Evolutionary conservation across 2,329 filamentous ascomycete genomes (phyloP).

Genomic region (Fusarium praegraminearum): DNA sequence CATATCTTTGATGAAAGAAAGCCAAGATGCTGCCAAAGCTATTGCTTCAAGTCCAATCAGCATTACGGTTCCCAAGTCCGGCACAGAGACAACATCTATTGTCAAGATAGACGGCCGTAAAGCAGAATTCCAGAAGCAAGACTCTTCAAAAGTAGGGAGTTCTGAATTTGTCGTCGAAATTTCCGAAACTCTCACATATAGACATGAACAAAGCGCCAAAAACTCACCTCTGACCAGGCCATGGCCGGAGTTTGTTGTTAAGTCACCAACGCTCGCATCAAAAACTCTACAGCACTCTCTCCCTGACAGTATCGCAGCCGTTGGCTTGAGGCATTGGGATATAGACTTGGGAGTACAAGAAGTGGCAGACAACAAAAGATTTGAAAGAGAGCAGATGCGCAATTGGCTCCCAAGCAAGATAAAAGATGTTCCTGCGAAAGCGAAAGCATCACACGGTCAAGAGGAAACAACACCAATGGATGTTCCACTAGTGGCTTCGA

Average conservation of each 20-base stretch:
- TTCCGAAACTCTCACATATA: slow-evolving; percentile 54
- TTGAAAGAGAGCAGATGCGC: slow-evolving; percentile 30
- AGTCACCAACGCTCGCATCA: slow-evolving; percentile 53
- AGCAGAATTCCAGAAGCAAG: slow-evolving; percentile 4
- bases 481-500: not conserved
- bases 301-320: slow-evolving; percentile 53
- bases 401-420: slow-evolving; percentile 38
- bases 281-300: slow-evolving; percentile 55
- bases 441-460: not conserved
- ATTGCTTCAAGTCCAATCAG: slow-evolving; percentile 60
- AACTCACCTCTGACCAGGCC: slow-evolving; percentile 54
- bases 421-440: not conserved
- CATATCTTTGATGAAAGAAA: slow-evolving; percentile 60
- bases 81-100: slow-evolving; percentile 48
- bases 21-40: slow-evolving; percentile 56
- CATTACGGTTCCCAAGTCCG: slow-evolving; percentile 56
- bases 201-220: slow-evolving; percentile 54
- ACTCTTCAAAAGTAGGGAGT: slow-evolving; percentile 18
- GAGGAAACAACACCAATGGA: not conserved
- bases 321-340: slow-evolving; percentile 60
- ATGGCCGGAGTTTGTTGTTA: slow-evolving; percentile 56
- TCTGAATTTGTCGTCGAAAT: slow-evolving; percentile 59
- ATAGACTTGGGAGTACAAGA: slow-evolving; percentile 44
- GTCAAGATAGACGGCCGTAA: slow-evolving; percentile 3
- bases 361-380: slow-evolving; percentile 7